Conservation (phyloP, 2,329 filamentous ascomycete species). For the Diaporthe nobilis region DNA sequence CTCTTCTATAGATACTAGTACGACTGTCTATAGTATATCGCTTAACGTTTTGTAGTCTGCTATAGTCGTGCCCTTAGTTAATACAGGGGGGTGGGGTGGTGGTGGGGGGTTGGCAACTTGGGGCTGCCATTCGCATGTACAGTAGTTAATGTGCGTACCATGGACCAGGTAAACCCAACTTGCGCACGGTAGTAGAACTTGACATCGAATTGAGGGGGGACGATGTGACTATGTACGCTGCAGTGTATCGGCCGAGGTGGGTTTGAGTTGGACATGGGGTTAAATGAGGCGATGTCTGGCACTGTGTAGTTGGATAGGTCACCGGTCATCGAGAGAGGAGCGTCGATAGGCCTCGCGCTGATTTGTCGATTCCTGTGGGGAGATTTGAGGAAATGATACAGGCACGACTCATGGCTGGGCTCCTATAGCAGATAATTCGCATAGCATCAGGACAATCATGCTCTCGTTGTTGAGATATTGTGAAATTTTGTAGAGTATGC, state of each 20-base stretch:
- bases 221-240: constrained; percentile 17
- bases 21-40: neutral
- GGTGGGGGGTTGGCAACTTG: neutral
- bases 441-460: neutral
- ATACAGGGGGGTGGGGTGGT: neutral
- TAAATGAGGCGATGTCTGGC: neutral
- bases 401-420: neutral
- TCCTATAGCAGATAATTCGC: too few species aligned
- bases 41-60: neutral
- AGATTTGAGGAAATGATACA: neutral
- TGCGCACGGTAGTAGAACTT: neutral
- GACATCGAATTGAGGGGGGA: neutral
- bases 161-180: neutral
- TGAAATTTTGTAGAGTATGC: neutral
- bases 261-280: neutral
- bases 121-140: neutral
- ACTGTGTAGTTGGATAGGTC: constrained; percentile 8
- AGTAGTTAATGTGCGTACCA: neutral
- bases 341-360: neutral
- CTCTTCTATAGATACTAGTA: neutral
- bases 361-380: neutral
- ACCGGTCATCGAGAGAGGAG: neutral
- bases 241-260: constrained; percentile 5
- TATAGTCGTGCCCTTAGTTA: neutral
- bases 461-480: too few species aligned